Conservation (phyloP, 2,329 filamentous ascomycete species). For the Atkinsonella hypoxylon region DNA sequence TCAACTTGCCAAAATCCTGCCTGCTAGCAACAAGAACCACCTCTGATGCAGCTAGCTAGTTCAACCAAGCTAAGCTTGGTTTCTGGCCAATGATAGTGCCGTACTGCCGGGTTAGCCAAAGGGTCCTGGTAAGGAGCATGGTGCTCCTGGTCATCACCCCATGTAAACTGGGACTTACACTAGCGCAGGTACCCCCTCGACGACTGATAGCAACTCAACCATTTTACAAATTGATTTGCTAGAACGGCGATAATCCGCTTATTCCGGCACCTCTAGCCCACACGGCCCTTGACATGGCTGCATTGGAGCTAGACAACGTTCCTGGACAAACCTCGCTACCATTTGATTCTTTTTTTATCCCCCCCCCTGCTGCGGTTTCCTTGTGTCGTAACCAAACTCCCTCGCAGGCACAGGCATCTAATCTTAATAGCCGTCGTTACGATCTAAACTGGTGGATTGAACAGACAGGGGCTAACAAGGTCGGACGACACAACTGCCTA, state of each 20-base stretch:
- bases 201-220: background rate
- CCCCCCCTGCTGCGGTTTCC: background rate
- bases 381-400: background rate
- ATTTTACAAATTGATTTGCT: background rate
- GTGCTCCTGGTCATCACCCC: background rate
- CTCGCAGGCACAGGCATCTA: background rate
- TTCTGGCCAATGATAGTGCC: background rate
- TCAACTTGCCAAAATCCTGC: no score
- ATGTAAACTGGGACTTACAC: constrained; percentile 2
- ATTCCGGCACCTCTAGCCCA: background rate
- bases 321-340: background rate
- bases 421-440: background rate
- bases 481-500: background rate
- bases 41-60: no score
- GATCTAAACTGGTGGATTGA: background rate
- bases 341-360: background rate
- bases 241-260: constrained; percentile 1
- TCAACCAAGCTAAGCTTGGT: no score
- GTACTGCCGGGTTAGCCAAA: background rate
- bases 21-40: background rate
- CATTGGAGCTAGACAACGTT: constrained; percentile 8
- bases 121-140: background rate
- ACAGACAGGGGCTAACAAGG: constrained; percentile 2
- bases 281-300: constrained; percentile 4
- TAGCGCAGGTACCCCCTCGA: constrained; percentile 3